A percentile compares a stretch with the other conserved stretches of the same genome.
These are phyloP conservation scores for Avena eriantha DNA, from an alignment of 176 grass and related monocot genomes.

Conservation along the genomic window DNA sequence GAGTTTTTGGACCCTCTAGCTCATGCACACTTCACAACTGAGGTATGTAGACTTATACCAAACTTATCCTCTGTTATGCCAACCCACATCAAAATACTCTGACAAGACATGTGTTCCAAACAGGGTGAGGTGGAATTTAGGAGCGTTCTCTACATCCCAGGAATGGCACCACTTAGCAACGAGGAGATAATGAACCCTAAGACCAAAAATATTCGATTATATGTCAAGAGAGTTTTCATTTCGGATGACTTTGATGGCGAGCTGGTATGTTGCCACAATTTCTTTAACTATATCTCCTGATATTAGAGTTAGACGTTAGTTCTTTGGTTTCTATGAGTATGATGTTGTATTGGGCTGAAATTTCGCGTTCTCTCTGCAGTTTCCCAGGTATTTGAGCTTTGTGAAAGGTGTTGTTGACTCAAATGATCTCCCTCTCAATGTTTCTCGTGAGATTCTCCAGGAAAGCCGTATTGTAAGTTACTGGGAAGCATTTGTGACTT, in stretches of 20 bases:
- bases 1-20: conserved; percentile 88
- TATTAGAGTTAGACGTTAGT: neutral
- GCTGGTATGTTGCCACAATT: conserved; percentile 52
- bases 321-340: conserved; percentile 7
- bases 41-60: conserved; percentile 45
- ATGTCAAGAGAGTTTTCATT: conserved; percentile 95
- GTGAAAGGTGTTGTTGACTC: conserved; percentile 93
- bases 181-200: conserved; percentile 91
- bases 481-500: conserved; percentile 9
- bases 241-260: conserved; percentile 94
- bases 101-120: conserved; percentile 35
- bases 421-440: conserved; percentile 92
- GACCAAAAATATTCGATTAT: conserved; percentile 89
- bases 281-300: neutral
- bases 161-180: conserved; percentile 89
- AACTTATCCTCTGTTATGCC: conserved; percentile 29
- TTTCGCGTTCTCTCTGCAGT: conserved; percentile 53
- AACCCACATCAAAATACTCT: conserved; percentile 19
- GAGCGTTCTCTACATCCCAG: conserved; percentile 89
- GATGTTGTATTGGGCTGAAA: conserved; percentile 22
- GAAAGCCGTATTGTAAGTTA: conserved; percentile 93
- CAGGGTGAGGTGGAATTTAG: conserved; percentile 96
- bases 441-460: conserved; percentile 96
- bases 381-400: conserved; percentile 94
- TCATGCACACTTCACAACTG: conserved; percentile 85